Percentiles rank a stretch among this genome's conserved stretches.
phyloP scores from a whole-genome alignment of 2,329 filamentous ascomycete species.

The Capronia americana region DNA sequence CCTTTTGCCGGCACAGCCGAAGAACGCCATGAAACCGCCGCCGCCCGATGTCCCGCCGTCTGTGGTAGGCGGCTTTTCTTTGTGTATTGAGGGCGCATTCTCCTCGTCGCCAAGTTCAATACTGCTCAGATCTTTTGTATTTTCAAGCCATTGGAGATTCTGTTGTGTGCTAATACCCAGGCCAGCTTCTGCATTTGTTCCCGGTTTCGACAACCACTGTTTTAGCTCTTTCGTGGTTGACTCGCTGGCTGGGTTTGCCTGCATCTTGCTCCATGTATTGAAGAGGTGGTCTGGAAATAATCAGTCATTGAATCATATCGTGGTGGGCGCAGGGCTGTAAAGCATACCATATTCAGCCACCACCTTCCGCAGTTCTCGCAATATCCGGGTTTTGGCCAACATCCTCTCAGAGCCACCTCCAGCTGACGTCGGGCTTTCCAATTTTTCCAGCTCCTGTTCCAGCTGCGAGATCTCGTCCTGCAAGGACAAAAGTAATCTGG shows the following conservation, averaged over 20 bases:
- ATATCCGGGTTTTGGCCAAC: conserved; percentile 32
- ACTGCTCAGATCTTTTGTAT: conserved; percentile 36
- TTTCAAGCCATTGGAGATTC: conserved; percentile 37
- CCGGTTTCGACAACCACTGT: conserved; percentile 34
- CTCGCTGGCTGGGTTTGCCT: conserved; percentile 33
- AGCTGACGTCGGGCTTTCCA: conserved; percentile 39
- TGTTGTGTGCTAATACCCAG: conserved; percentile 31
- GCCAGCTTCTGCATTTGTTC: conserved; percentile 20
- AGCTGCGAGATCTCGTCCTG: conserved; percentile 46
- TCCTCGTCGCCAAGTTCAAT: conserved; percentile 33
- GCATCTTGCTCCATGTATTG: conserved; percentile 39
- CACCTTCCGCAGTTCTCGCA: conserved; percentile 38
- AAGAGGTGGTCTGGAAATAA: conserved; percentile 37
- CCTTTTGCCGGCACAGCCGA: conserved; percentile 33
- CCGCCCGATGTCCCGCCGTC: conserved; percentile 2
- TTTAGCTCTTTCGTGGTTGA: conserved; percentile 34
- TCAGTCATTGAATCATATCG: conserved; percentile 14
- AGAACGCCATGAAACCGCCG: conserved; percentile 29
- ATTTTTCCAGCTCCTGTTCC: conserved; percentile 42
- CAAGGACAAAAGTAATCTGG: conserved; percentile 43
- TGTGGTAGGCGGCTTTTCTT: conserved; percentile 8
- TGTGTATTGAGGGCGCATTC: neutral
- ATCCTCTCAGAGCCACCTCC: conserved; percentile 30
- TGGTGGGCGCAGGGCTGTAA: neutral
- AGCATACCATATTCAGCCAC: conserved; percentile 40